Evolutionary conservation across 768 basidiomycete species (phyloP).

Genomic region (Kwoniella pini): DNA sequence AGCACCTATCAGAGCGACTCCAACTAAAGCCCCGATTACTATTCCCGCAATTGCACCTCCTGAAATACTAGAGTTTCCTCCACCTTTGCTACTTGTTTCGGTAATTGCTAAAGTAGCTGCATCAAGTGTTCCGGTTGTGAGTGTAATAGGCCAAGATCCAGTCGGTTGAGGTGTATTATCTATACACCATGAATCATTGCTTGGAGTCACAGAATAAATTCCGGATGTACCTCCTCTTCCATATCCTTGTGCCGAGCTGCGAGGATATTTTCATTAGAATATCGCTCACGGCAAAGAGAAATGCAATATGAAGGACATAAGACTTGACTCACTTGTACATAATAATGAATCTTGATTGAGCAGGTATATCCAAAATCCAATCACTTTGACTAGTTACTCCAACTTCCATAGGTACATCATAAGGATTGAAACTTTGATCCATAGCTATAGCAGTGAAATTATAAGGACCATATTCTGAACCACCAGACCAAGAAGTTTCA

Average conservation of each 20-base stretch:
- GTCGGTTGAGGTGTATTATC: constrained; percentile 9
- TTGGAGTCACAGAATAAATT: constrained; percentile 35
- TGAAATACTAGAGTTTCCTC: background rate
- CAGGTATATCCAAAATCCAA: constrained; percentile 41
- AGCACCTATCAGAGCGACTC: constrained; percentile 17
- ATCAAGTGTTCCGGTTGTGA: constrained; percentile 33
- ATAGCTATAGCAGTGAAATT: constrained; percentile 42
- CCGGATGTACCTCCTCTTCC: constrained; percentile 41
- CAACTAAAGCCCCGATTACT: constrained; percentile 34
- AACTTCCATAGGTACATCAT: constrained; percentile 31
- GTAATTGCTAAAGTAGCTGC: constrained; percentile 26
- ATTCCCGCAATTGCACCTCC: constrained; percentile 44
- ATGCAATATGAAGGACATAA: background rate
- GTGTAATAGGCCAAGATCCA: constrained; percentile 32
- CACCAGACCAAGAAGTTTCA: constrained; percentile 37
- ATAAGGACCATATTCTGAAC: constrained; percentile 31
- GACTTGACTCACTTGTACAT: constrained; percentile 47
- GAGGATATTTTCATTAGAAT: background rate
- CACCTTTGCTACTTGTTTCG: background rate
- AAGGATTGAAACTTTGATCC: constrained; percentile 39
- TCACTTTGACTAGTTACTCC: constrained; percentile 18
- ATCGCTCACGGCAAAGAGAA: background rate
- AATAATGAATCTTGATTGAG: constrained; percentile 38
- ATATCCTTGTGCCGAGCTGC: constrained; percentile 26
- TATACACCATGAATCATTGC: constrained; percentile 24